A percentile compares a stretch with the other conserved stretches of the same genome.
Evolutionary conservation across 169 alveolate genomes (phyloP).

Genomic region (Miamiensis avidus): DNA sequence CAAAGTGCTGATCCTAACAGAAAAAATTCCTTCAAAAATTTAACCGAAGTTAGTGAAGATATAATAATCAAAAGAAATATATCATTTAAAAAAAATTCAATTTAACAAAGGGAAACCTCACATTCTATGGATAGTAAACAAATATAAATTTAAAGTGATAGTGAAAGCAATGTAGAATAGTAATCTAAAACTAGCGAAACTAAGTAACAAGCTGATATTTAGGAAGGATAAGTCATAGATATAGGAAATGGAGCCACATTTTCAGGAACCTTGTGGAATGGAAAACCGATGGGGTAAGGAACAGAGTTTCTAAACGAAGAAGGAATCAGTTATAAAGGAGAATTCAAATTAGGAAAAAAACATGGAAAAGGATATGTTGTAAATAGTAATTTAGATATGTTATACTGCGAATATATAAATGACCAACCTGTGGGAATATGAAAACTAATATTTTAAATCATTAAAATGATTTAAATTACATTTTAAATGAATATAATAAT

Average conservation of each 20-base stretch:
- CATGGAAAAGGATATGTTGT: conserved; percentile 38
- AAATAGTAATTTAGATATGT: conserved; percentile 23
- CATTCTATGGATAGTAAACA: no score
- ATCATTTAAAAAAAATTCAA: no score
- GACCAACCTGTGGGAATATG: conserved; percentile 28
- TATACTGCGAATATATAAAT: conserved; percentile 28
- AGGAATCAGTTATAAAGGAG: conserved; percentile 35
- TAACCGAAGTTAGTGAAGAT: no score
- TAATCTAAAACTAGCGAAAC: background rate
- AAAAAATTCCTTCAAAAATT: no score
- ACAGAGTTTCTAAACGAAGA: conserved; percentile 5
- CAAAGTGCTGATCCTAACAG: no score
- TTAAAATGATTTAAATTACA: no score
- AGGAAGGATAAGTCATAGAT: no score
- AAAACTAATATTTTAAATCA: no score
- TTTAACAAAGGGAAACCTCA: background rate
- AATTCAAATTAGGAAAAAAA: conserved; percentile 25
- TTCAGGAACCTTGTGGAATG: conserved; percentile 17
- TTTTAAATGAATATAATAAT: no score
- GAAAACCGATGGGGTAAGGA: conserved; percentile 26
- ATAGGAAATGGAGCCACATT: conserved; percentile 9
- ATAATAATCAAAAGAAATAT: no score
- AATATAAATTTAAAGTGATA: background rate
- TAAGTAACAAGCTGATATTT: background rate
- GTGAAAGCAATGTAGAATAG: background rate